Conservation (phyloP, 192 early-diverging fungal genomes). For the Gonapodya prolifera region DNA sequence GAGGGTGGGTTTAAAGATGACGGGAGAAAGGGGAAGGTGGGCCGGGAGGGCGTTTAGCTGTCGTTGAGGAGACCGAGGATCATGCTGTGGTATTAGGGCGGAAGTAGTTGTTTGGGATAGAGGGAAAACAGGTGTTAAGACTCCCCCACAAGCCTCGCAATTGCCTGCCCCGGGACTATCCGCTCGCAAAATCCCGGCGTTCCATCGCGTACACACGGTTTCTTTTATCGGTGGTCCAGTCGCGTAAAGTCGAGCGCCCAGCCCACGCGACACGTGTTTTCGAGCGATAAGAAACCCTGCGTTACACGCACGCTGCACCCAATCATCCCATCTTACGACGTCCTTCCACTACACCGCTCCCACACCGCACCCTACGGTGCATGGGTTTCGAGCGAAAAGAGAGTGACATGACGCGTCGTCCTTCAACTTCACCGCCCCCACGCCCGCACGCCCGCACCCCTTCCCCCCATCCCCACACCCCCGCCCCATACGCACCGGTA, state of each 20-base stretch:
- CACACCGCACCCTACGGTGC: no score
- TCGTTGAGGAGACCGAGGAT: constrained; percentile 8
- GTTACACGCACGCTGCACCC: no score
- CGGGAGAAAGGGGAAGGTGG: background rate
- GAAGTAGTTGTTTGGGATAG: background rate
- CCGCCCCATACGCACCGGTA: constrained; percentile 39
- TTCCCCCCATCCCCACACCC: background rate
- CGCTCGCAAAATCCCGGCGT: background rate
- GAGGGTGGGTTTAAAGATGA: background rate
- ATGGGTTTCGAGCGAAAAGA: background rate
- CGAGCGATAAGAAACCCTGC: no score
- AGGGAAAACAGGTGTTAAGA: background rate
- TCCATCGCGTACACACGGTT: background rate
- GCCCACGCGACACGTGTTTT: no score
- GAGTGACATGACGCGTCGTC: background rate
- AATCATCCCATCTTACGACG: no score
- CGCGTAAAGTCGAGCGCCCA: background rate
- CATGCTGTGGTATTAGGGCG: background rate
- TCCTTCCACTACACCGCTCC: no score
- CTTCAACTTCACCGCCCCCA: background rate
- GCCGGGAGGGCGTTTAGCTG: background rate
- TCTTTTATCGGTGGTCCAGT: background rate
- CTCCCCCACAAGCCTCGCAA: background rate
- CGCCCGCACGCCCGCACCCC: no score
- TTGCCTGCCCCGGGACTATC: background rate